Percentiles rank a stretch among this genome's conserved stretches.
Evolutionary conservation across 2,329 filamentous ascomycete species (phyloP).

Genomic region (Chalaropsis thielavioides): DNA sequence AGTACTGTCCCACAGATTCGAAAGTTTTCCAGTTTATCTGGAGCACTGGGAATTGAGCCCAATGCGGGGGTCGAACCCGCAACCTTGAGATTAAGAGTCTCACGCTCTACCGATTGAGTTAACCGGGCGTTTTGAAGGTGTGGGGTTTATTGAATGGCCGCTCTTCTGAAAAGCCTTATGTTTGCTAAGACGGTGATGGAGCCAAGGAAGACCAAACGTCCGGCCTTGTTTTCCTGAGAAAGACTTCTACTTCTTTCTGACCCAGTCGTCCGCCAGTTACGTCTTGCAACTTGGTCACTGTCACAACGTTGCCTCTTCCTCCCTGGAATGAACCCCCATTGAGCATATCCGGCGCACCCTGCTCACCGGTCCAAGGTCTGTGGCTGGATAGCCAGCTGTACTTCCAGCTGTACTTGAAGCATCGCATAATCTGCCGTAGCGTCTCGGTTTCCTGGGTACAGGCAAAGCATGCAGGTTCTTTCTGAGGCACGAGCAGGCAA

Average conservation of each 20-base stretch:
- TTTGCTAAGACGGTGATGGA: not conserved
- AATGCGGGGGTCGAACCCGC: slow-evolving; percentile 29
- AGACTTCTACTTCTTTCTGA: not conserved
- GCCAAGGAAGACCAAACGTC: not conserved
- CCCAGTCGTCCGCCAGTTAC: not conserved
- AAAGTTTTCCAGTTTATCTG: not conserved
- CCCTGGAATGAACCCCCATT: not conserved
- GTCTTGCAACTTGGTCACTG: not conserved
- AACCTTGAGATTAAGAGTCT: slow-evolving; percentile 46
- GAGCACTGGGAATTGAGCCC: not conserved
- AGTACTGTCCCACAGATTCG: not conserved
- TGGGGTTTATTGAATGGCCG: not conserved
- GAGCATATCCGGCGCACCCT: not conserved
- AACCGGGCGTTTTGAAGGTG: slow-evolving; percentile 31
- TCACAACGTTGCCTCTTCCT: not conserved
- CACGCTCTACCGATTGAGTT: slow-evolving; percentile 61
- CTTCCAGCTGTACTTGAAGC: not conserved
- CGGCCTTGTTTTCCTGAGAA: not conserved
- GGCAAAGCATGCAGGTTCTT: not conserved
- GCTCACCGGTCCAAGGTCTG: not conserved
- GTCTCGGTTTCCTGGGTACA: not conserved
- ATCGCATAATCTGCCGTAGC: not conserved
- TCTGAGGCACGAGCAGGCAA: no score
- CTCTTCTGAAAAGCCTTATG: not conserved
- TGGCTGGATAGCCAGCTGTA: not conserved